A percentile compares a stretch with the other conserved stretches of the same genome.
These are phyloP conservation scores for Lasiodiplodia sp. DNA, from an alignment of 2,329 filamentous ascomycete genomes.

Conservation along the genomic window DNA sequence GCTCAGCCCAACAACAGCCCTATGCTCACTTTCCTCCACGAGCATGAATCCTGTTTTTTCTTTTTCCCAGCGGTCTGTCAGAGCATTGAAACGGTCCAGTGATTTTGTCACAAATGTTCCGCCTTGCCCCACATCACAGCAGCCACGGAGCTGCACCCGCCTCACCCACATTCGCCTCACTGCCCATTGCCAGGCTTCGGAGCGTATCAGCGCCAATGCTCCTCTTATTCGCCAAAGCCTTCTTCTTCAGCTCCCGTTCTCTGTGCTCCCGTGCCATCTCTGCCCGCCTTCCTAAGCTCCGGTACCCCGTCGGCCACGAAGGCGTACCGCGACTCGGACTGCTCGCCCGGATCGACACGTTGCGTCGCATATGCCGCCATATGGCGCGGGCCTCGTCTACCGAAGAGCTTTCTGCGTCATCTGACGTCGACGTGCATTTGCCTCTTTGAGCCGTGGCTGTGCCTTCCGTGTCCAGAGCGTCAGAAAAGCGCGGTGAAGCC, in stretches of 20 bases:
- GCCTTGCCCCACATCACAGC: constrained; percentile 17
- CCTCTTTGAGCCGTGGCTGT: constrained; percentile 12
- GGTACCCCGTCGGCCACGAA: constrained; percentile 28
- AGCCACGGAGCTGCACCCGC: constrained; percentile 20
- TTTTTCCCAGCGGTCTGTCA: constrained; percentile 22
- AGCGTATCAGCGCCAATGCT: constrained; percentile 52
- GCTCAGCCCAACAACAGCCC: constrained; percentile 17
- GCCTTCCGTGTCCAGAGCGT: constrained; percentile 10
- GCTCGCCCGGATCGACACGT: constrained; percentile 28
- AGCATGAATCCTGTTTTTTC: constrained; percentile 13
- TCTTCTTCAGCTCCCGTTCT: constrained; percentile 38
- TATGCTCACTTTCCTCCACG: neutral
- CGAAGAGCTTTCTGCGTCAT: constrained; percentile 26
- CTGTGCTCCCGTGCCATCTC: constrained; percentile 29
- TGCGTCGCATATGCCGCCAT: constrained; percentile 30
- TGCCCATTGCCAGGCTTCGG: constrained; percentile 39
- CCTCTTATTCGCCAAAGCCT: constrained; percentile 49
- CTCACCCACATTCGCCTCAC: constrained; percentile 24
- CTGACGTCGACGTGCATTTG: constrained; percentile 25
- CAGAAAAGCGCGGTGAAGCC: constrained; percentile 7
- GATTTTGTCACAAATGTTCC: constrained; percentile 20
- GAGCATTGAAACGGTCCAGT: constrained; percentile 19
- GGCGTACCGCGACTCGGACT: constrained; percentile 16
- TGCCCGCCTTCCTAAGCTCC: constrained; percentile 5
- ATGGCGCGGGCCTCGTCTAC: constrained; percentile 30